Base-by-base conservation (phyloP, 805 yeast species). In the Myxozyma geophila region DNA sequence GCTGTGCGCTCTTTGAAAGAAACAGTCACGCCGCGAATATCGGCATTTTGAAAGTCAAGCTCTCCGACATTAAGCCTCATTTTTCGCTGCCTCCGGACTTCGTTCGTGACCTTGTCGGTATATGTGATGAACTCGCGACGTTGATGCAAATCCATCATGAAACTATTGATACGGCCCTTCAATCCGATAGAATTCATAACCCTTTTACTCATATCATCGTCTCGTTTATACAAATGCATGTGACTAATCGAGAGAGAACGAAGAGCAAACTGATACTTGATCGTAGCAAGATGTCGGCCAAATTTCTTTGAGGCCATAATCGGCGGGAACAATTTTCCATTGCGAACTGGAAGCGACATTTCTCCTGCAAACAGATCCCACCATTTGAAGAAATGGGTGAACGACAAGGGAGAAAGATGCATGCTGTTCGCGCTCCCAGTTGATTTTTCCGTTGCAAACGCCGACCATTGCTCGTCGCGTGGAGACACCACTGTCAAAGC, bases 311-410 rank as follows among this genome's bases (percentile, higher is more conserved):
- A 75, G 2, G 75, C 71, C 59, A 72, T 74, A 59, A 80, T 80
- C 1, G 72, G 73, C 15, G 75, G 76, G 78, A 90, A 93, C 28
- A 95, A 72, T 1, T 77, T 74, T 0, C 98, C 98, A 52, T 83
- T 81, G 57, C 96, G 82, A 15, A 91, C 83, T 0, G 98, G 97
- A 21, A 92, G 78, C 58, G 91, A 85, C 69, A 88, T 80, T 60
- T 87, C 86, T 33, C 93, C 87, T n/a, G 87, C 83, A 75, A 93
- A 93, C 68, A 89, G 82, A 40, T 77, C 76, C 96, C 97, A 92
- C 98, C 98, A 95, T 4, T 75, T 73, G 71, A 85, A 86, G 77
- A 95, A 92, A 64, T 86, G 88, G 7, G 77, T 73, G 68, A 93
- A 80, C 0, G 87, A 82, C 4, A 78, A 79, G 1, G 97, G 96